A percentile compares a stretch with the other conserved stretches of the same genome.
Conservation (phyloP, 352 stramenopile genomes). For the Globisporangium orthogonon region DNA sequence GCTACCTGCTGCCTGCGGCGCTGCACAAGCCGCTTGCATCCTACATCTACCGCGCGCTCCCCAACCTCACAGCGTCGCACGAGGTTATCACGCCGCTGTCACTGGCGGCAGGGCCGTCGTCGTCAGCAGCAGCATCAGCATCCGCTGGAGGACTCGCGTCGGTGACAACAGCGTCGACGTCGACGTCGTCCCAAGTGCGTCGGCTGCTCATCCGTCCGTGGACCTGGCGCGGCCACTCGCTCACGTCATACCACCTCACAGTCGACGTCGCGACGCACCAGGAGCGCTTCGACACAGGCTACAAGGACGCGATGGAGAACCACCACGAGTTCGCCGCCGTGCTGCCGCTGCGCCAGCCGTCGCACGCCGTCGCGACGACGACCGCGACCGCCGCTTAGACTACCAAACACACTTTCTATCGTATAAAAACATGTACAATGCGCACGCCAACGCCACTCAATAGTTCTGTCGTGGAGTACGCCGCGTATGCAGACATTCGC, state of each 20-base stretch:
- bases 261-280: constrained; percentile 46
- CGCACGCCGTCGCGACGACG: neutral
- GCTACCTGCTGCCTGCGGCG: constrained; percentile 30
- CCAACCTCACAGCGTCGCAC: constrained; percentile 36
- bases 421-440: neutral
- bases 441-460: neutral
- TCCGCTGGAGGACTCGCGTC: neutral
- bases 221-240: constrained; percentile 48
- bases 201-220: constrained; percentile 55
- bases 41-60: constrained; percentile 35
- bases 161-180: neutral
- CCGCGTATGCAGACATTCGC: neutral
- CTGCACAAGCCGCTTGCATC: constrained; percentile 39
- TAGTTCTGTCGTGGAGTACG: neutral
- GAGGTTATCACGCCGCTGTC: constrained; percentile 35
- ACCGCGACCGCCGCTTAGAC: neutral
- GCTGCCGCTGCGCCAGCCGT: constrained; percentile 13
- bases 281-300: constrained; percentile 50
- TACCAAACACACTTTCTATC: neutral
- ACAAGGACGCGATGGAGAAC: constrained; percentile 47
- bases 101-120: constrained; percentile 5
- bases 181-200: constrained; percentile 5
- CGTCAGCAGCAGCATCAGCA: too few relatives aligned
- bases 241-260: constrained; percentile 51
- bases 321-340: constrained; percentile 42